Evolutionary conservation across 495 filamentous ascomycete genomes (phyloP).

Genomic region (Collariella sp.): DNA sequence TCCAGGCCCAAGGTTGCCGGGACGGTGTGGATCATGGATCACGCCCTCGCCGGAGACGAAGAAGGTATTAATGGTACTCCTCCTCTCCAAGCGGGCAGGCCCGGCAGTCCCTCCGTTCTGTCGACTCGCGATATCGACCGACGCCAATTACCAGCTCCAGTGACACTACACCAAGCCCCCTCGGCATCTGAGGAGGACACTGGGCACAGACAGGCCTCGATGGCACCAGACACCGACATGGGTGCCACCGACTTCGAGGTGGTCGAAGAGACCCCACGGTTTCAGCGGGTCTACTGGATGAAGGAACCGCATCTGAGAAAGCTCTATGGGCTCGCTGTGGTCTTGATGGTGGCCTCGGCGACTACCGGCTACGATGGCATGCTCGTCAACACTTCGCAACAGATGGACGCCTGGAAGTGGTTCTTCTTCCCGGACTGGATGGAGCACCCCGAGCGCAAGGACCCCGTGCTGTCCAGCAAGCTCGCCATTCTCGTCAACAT

Average conservation of each 20-base stretch:
- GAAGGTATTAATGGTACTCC: not conserved
- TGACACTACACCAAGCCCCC: not conserved
- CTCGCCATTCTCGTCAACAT: constrained; percentile 60
- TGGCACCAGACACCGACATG: constrained; percentile 9
- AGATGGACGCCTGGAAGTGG: constrained; percentile 43
- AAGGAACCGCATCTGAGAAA: constrained; percentile 51
- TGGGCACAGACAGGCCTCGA: not conserved
- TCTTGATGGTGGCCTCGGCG: constrained; percentile 54
- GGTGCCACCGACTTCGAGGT: constrained; percentile 28
- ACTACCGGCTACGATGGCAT: constrained; percentile 62
- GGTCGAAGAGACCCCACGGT: constrained; percentile 41
- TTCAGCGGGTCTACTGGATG: constrained; percentile 52
- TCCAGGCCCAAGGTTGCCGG: not conserved
- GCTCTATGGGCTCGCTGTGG: constrained; percentile 46
- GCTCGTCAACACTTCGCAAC: constrained; percentile 51
- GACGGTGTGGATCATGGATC: no score
- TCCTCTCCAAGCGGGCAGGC: not conserved
- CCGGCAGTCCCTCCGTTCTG: not conserved
- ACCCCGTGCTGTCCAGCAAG: constrained; percentile 34
- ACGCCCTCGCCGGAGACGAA: no score
- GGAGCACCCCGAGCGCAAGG: constrained; percentile 26
- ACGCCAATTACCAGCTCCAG: not conserved
- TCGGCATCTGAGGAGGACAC: not conserved
- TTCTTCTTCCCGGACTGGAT: constrained; percentile 41
- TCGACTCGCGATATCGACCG: not conserved